Conservation (phyloP, 75 land plant species). For the Cryptomeria japonica region DNA sequence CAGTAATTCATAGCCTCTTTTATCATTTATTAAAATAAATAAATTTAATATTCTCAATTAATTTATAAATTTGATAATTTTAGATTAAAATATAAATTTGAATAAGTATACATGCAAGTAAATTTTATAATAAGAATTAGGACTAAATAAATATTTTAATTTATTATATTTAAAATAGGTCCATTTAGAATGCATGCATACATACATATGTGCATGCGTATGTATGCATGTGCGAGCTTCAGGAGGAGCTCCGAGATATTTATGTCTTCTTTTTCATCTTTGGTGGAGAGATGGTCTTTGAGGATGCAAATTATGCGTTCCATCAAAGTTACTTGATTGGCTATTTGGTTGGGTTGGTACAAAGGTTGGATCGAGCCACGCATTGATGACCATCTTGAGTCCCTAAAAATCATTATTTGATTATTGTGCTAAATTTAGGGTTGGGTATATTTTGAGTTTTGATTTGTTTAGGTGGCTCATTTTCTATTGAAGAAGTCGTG, state of each 20-base stretch:
- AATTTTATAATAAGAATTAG: no score
- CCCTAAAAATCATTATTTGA: conserved; percentile 28
- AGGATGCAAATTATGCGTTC: conserved; percentile 41
- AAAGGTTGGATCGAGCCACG: conserved; percentile 58
- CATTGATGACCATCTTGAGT: conserved; percentile 74
- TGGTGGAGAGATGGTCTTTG: conserved; percentile 17
- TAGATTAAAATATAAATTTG: no score
- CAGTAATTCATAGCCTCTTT: conserved; percentile 72
- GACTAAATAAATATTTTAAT: no score
- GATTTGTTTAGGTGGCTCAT: no score
- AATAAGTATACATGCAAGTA: no score
- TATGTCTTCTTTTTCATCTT: conserved; percentile 34
- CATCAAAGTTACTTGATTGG: conserved; percentile 52
- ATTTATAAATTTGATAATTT: not conserved
- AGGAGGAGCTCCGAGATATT: conserved; percentile 62
- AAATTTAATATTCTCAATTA: not conserved
- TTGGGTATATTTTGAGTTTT: no score
- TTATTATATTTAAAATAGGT: no score
- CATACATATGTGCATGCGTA: no score
- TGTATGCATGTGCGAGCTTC: conserved; percentile 46
- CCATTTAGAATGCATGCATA: no score
- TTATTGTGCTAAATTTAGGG: no score
- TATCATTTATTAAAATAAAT: conserved; percentile 14
- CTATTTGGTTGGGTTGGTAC: conserved; percentile 61
- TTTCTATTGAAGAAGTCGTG: no score